Conservation (phyloP, 768 basidiomycete species). For the Pleurotus sapidus region DNA sequence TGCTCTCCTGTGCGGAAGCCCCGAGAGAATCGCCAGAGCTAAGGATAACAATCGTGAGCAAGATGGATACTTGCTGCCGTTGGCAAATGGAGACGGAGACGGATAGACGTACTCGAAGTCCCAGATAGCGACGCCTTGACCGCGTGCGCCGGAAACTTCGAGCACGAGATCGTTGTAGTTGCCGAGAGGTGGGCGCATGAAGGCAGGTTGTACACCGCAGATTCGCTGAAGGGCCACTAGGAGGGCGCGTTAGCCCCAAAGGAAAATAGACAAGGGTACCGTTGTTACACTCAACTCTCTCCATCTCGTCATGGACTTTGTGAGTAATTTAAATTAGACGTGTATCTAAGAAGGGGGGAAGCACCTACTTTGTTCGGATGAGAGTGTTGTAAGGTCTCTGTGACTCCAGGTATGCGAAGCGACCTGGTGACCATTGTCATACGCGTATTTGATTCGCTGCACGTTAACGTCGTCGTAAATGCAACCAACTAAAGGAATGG, state of each 20-base stretch:
- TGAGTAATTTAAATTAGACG: no score
- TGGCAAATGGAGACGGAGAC: neutral
- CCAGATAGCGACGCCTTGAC: slow-evolving; percentile 27
- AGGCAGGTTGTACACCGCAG: slow-evolving; percentile 29
- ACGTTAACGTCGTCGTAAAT: slow-evolving; percentile 29
- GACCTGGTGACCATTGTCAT: slow-evolving; percentile 37
- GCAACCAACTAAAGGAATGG: slow-evolving; percentile 24
- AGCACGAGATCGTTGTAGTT: slow-evolving; percentile 29
- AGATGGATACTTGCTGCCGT: neutral
- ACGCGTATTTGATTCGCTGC: slow-evolving; percentile 31
- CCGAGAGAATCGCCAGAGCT: slow-evolving; percentile 39
- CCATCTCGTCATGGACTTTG: slow-evolving; percentile 21
- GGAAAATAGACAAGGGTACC: neutral
- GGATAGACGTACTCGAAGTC: slow-evolving; percentile 27
- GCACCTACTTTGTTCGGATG: slow-evolving; percentile 19
- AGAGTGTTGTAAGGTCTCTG: slow-evolving; percentile 23
- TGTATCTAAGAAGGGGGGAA: neutral
- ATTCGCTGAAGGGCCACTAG: slow-evolving; percentile 28
- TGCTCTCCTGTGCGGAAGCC: slow-evolving; percentile 28
- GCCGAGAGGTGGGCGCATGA: slow-evolving; percentile 37
- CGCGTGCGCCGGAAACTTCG: slow-evolving; percentile 15
- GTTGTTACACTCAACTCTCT: slow-evolving; percentile 13
- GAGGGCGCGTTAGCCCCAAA: slow-evolving; percentile 11
- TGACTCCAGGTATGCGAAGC: slow-evolving; percentile 47
- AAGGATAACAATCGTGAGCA: slow-evolving; percentile 1